Base-by-base conservation (phyloP, 768 basidiomycete genomes). In the Lanmaoa pseudosensibilis region DNA sequence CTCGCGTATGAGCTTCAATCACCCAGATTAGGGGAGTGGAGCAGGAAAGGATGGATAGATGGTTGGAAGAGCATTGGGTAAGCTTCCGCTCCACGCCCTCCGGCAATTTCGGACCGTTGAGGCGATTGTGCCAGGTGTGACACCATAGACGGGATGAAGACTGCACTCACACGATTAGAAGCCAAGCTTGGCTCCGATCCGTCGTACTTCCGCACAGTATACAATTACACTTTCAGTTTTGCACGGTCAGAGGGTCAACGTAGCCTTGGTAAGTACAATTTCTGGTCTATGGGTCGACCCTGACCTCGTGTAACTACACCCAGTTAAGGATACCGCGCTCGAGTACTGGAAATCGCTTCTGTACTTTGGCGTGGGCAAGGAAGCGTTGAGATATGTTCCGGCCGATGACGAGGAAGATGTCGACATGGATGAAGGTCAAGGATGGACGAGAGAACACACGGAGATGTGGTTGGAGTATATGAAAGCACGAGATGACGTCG, bases 391-490 rank as follows among this genome's bases (percentile, higher is more conserved):
- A 27, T 78, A 81, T 63, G 67, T 70, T 2, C 63, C 67, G 0
- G 55, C 63, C 50, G 75, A 73, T 13, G 78, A 77, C 4, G 83
- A 85, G 52, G 77, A 75, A 13, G 75, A 78, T 33, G 80, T 82
- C 64, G 76, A 77, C 51, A 74, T 76, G 53, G 69, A 66, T 43
- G 62, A 41, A 8, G 71, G 70, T 25, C 78, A 74, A 10, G 87
- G 87, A 3, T 92, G 88, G 86, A 77, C 79, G 60, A 74, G 76
- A 46, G 78, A 83, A 58, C 81, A 88, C 65, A 82, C 79, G 16
- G 68, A 82, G 25, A 83, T 82, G 82, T 95, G 93, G 93, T 83
- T 87, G 64, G 84, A 87, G n/a, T 95, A 84, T 69, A 70, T 94
- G 69, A 58, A 48, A 9, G 75, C 80, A 66, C 86, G 82, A 60